phyloP scores from a whole-genome alignment of 2,329 filamentous ascomycete genomes.

The Hyphodiscus sp. region DNA sequence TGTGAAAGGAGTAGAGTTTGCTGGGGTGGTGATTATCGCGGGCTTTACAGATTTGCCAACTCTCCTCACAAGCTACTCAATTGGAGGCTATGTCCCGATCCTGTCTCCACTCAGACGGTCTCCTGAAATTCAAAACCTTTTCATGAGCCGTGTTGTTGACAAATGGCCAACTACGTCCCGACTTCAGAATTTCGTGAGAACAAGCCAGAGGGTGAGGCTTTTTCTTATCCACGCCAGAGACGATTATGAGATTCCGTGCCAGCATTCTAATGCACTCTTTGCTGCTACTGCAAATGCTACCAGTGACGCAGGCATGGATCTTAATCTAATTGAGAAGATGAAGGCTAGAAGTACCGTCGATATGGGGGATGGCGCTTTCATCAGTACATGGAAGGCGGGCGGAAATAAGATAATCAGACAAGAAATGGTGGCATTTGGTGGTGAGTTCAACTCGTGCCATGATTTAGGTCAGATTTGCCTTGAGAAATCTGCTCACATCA shows the following conservation, averaged over 20 bases:
- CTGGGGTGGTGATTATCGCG: slow-evolving; percentile 71
- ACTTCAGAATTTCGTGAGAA: slow-evolving; percentile 49
- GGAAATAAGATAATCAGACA: slow-evolving; percentile 28
- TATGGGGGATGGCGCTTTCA: slow-evolving; percentile 28
- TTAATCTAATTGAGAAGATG: slow-evolving; percentile 23
- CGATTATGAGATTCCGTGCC: slow-evolving; percentile 76
- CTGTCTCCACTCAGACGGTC: slow-evolving; percentile 67
- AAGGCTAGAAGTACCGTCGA: slow-evolving; percentile 27
- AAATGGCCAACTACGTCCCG: slow-evolving; percentile 70
- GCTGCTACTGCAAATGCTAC: slow-evolving; percentile 49
- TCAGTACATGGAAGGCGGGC: slow-evolving; percentile 28
- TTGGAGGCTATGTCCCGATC: slow-evolving; percentile 71
- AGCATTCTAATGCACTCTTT: slow-evolving; percentile 60
- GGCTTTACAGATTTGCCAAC: slow-evolving; percentile 69
- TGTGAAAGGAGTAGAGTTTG: slow-evolving; percentile 57
- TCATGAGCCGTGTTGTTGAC: slow-evolving; percentile 64
- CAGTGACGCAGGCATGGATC: slow-evolving; percentile 29
- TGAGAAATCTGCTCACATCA: too few relatives aligned
- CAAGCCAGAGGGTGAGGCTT: slow-evolving; percentile 53
- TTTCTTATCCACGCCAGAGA: slow-evolving; percentile 74
- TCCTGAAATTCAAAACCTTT: slow-evolving; percentile 54
- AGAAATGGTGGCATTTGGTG: slow-evolving; percentile 28
- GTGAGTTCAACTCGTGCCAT: slow-evolving; percentile 19
- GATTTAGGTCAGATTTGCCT: not conserved
- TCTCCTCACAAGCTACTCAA: slow-evolving; percentile 68